phyloP scores from a whole-genome alignment of 768 basidiomycete species.

The Pleurotus cornucopiae region DNA sequence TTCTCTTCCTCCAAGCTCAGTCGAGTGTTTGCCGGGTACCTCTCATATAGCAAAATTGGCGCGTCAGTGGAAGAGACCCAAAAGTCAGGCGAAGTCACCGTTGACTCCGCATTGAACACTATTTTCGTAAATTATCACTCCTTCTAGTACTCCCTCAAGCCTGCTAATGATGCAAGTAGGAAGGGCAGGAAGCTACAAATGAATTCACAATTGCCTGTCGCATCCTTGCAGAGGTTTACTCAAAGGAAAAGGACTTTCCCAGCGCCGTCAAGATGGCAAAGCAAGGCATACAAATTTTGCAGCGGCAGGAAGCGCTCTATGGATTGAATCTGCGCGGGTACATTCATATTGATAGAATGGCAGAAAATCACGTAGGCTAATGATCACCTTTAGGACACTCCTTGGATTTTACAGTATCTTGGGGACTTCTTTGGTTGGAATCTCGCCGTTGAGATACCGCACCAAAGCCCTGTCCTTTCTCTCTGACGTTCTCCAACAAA shows the following conservation, averaged over 20 bases:
- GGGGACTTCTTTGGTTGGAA: slow-evolving; percentile 75
- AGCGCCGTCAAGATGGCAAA: slow-evolving; percentile 71
- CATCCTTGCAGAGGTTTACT: slow-evolving; percentile 61
- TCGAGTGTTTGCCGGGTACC: slow-evolving; percentile 61
- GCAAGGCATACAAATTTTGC: slow-evolving; percentile 57
- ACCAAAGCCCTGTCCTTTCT: slow-evolving; percentile 69
- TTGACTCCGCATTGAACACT: slow-evolving; percentile 52
- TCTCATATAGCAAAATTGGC: slow-evolving; percentile 58
- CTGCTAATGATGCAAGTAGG: slow-evolving; percentile 8
- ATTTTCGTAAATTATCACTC: slow-evolving; percentile 51
- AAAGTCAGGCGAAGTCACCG: too few relatives aligned
- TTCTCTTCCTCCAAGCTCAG: slow-evolving; percentile 62
- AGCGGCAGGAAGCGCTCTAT: slow-evolving; percentile 48
- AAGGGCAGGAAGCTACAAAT: slow-evolving; percentile 45
- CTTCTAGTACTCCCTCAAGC: neutral
- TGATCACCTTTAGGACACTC: slow-evolving; percentile 41
- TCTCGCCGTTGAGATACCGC: slow-evolving; percentile 90
- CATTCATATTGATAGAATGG: neutral
- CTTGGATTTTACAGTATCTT: slow-evolving; percentile 69
- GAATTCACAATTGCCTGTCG: slow-evolving; percentile 66
- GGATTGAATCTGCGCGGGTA: slow-evolving; percentile 52
- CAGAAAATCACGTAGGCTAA: neutral
- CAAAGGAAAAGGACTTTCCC: slow-evolving; percentile 67
- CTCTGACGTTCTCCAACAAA: slow-evolving; percentile 60
- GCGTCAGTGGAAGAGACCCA: too few relatives aligned